These are phyloP conservation scores for Diutina catenulata DNA, from an alignment of 1,139 yeast species.

Conservation along the genomic window DNA sequence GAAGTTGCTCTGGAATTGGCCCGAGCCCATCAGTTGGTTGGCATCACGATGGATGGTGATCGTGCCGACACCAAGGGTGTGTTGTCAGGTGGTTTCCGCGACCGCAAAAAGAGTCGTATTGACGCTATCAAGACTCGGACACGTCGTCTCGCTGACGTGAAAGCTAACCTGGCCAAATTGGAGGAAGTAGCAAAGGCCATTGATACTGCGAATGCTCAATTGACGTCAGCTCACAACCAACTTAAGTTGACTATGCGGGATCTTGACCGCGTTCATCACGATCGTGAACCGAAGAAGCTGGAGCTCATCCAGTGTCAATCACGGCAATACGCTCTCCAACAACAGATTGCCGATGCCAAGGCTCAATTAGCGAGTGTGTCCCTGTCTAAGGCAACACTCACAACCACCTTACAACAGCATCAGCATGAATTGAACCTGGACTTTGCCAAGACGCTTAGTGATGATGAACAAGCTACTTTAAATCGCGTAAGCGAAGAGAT, in stretches of 20 bases:
- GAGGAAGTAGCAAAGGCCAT: conserved; percentile 14
- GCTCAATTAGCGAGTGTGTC: conserved; percentile 14
- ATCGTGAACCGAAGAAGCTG: background rate
- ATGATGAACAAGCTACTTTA: conserved; percentile 26
- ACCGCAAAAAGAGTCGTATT: conserved; percentile 52
- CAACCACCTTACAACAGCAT: conserved; percentile 25
- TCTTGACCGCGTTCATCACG: background rate
- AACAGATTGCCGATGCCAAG: conserved; percentile 24
- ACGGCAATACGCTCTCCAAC: conserved; percentile 29
- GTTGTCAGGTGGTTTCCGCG: conserved; percentile 82
- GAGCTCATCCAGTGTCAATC: conserved; percentile 29
- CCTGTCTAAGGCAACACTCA: conserved; percentile 17
- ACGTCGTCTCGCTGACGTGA: conserved; percentile 37
- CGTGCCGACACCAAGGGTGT: conserved; percentile 76
- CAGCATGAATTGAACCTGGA: conserved; percentile 39
- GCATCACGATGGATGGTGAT: conserved; percentile 89
- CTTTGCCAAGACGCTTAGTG: conserved; percentile 42
- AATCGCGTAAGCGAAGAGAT: conserved; percentile 26
- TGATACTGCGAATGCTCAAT: conserved; percentile 16
- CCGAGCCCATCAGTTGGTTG: conserved; percentile 47
- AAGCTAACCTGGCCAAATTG: conserved; percentile 20
- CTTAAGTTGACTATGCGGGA: background rate
- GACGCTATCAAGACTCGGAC: conserved; percentile 54
- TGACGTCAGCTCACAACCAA: conserved; percentile 26
- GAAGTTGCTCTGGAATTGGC: conserved; percentile 63